Percentiles rank a stretch among this genome's conserved stretches.
phyloP scores from a whole-genome alignment of 148 eudicot genomes.

The Limonium bicolor region DNA sequence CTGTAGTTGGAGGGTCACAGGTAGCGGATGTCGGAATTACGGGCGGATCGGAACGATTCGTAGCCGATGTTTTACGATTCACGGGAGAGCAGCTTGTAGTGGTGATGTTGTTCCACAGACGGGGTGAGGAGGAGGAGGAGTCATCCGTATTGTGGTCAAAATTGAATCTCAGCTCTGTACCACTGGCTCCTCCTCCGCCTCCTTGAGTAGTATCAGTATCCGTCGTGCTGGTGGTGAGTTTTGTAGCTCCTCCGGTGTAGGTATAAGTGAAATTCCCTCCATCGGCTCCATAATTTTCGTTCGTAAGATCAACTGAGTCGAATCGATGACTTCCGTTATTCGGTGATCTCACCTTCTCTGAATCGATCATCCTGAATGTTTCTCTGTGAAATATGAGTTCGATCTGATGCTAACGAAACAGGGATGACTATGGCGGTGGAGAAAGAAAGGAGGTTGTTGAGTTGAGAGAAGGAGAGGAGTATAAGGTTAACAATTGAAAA shows the following conservation, averaged over 20 bases:
- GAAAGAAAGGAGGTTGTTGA: neutral
- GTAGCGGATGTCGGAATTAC: constrained; percentile 12
- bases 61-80: too few species aligned
- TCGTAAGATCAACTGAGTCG: constrained; percentile 21
- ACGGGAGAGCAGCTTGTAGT: too few species aligned
- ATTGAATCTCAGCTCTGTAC: constrained; percentile 20
- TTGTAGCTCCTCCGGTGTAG: too few species aligned
- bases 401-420: constrained; percentile 8
- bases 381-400: too few species aligned
- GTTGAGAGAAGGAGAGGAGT: too few species aligned
- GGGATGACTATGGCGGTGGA: constrained; percentile 6
- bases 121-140: constrained; percentile 41
- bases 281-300: constrained; percentile 12
- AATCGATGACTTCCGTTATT: constrained; percentile 18
- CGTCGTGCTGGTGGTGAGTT: constrained; percentile 15
- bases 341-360: constrained; percentile 15
- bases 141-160: constrained; percentile 13
- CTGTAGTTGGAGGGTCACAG: constrained; percentile 3
- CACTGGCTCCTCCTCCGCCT: constrained; percentile 5
- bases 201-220: too few species aligned
- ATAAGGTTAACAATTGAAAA: too few species aligned
- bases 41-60: constrained; percentile 1
- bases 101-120: constrained; percentile 48
- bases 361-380: constrained; percentile 49
- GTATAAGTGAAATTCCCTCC: constrained; percentile 5